These are phyloP conservation scores for Coccomyxa sp. DNA, from an alignment of 139 green algal species.

Conservation along the genomic window DNA sequence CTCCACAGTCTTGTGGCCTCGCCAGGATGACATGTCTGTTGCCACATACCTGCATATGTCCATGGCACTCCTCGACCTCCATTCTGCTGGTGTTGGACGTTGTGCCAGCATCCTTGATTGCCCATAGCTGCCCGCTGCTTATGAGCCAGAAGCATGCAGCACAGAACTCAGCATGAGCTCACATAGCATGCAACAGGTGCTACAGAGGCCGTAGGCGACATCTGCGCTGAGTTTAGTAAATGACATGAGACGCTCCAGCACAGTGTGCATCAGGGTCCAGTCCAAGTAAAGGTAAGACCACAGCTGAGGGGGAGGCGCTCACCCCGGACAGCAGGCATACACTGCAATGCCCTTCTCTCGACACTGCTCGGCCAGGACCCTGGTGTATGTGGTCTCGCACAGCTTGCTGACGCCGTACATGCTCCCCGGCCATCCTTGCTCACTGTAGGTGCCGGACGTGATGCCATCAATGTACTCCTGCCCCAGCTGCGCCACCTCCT, in stretches of 20 bases:
- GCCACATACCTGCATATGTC: slow-evolving; percentile 6
- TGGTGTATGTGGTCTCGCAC: slow-evolving; percentile 42
- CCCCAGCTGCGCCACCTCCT: slow-evolving; percentile 36
- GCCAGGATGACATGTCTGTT: slow-evolving; percentile 44
- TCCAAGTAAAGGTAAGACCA: too few relatives aligned
- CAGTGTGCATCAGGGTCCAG: too few relatives aligned
- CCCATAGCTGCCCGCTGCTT: background rate
- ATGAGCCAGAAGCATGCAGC: background rate
- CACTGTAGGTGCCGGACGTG: slow-evolving; percentile 1
- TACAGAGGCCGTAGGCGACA: background rate
- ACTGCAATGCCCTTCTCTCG: slow-evolving; percentile 30
- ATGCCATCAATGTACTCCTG: slow-evolving; percentile 37
- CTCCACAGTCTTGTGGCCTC: slow-evolving; percentile 32
- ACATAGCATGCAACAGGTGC: background rate
- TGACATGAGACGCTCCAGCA: background rate
- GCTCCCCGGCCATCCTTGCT: slow-evolving; percentile 30
- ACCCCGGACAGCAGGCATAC: slow-evolving; percentile 50
- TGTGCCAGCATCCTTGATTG: background rate
- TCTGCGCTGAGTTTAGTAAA: background rate
- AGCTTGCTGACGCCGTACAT: slow-evolving; percentile 66
- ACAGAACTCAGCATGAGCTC: background rate
- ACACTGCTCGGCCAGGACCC: slow-evolving; percentile 46
- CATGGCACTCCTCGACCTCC: background rate
- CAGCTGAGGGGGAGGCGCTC: too few relatives aligned
- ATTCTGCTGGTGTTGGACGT: background rate